Percentiles rank a stretch among this genome's conserved stretches.
Conservation (phyloP, 2,329 filamentous ascomycete genomes). For the Talaromyces sp. region DNA sequence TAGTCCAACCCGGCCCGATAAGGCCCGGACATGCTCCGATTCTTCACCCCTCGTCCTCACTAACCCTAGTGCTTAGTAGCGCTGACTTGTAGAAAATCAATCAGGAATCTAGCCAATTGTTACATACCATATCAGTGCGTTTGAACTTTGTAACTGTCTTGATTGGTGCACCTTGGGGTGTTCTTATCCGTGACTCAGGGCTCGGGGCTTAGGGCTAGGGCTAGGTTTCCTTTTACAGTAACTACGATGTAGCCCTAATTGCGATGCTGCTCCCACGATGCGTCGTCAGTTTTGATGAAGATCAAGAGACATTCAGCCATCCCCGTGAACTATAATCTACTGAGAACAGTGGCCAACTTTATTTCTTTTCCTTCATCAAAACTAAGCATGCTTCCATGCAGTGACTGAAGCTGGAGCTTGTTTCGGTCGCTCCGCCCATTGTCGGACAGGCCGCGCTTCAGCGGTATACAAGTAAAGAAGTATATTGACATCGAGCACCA, state of each 20-base stretch:
- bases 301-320: not conserved
- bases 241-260: not conserved
- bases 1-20: not conserved
- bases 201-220: conserved; percentile 10
- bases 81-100: not conserved
- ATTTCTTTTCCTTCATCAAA: not conserved
- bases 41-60: not conserved
- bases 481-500: not conserved
- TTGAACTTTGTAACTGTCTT: not conserved
- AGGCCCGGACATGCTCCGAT: not conserved
- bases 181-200: not conserved
- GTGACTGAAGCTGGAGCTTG: not conserved
- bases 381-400: not conserved
- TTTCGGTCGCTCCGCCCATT: not conserved
- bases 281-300: not conserved
- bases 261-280: not conserved
- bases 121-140: not conserved
- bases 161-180: not conserved
- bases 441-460: not conserved
- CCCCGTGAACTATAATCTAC: no score
- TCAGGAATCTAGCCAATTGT: not conserved
- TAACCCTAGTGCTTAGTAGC: not conserved
- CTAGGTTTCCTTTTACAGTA: conserved; percentile 2
- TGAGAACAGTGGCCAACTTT: not conserved
- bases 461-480: not conserved